Base-by-base conservation (phyloP, 2,329 filamentous ascomycete genomes). In the Grosmannia serpens region DNA sequence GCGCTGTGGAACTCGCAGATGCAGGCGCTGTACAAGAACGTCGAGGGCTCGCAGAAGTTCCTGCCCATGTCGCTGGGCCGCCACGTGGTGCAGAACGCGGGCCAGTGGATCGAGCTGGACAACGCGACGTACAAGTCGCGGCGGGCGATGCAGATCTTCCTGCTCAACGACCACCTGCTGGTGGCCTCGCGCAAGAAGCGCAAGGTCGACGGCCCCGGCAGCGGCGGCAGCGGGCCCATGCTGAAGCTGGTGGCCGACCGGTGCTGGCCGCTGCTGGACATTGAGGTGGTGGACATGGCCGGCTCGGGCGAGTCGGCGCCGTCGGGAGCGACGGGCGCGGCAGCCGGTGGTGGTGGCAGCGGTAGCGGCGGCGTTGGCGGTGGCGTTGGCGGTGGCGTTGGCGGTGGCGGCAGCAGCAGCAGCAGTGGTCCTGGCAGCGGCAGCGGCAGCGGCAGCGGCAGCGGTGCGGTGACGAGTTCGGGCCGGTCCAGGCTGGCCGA, bases 21-120 rank as follows among this genome's bases (percentile, higher is more conserved):
- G 79, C 79, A 95, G 71, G 86, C 90, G 27, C 75, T 99, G 52
- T 99, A 94, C 84, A 97, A 96, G 74, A 89, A 88, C 50, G 89
- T 99, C n/a, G 94, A 97, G 70, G 92, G 92, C 1, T 96, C 91
- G 11, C 94, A 99, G 68, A 97, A 97, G 70, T 99, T 95, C 67
- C 76, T 99, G 13, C 94, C 94, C 17, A 94, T 91, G 58, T 81
- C 91, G 24, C 84, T 88, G 24, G 92, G 91, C n/a, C 86, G 94
- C 46, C 95, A 96, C 69, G 91, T 99, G 52, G 84, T 97, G 2
- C 86, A 95, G 70, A 92, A 97, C 70, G 95, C 91, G 4, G 88
- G 89, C 1, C 83, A 87, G 53, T 99, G 94, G 94, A 88, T 97
- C 60, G 92, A 99, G 74, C 78, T 99, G 61, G 95, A 99, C 72